Conservation (phyloP, 2,329 filamentous ascomycete genomes). For the Botrytis elliptica region DNA sequence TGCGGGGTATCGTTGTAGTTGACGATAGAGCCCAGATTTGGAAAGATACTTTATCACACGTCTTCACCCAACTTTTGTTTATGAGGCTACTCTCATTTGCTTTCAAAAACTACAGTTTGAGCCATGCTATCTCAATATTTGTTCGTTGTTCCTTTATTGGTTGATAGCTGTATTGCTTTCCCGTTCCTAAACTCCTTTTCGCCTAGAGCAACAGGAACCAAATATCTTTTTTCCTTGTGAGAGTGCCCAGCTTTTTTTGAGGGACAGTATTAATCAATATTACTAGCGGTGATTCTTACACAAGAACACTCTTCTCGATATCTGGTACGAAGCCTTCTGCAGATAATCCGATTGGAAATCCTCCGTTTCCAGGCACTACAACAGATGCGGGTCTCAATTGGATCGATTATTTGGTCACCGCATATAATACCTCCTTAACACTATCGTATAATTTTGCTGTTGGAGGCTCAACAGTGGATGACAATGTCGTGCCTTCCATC, state of each 20-base stretch:
- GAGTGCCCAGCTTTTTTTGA: not conserved
- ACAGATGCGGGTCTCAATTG: conserved; percentile 11
- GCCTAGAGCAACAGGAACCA: not conserved
- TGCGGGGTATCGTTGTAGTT: not conserved
- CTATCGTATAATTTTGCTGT: conserved; percentile 12
- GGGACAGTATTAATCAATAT: not conserved
- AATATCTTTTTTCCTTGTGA: conserved; percentile 10
- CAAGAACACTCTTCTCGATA: conserved; percentile 14
- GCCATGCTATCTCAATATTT: conserved; percentile 1
- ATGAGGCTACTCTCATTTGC: not conserved
- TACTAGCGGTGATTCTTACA: conserved; percentile 10
- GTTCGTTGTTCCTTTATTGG: not conserved
- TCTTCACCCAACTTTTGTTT: not conserved
- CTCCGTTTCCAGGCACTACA: conserved; percentile 7
- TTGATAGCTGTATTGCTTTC: not conserved
- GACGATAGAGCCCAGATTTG: not conserved
- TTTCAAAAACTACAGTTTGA: not conserved
- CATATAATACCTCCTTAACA: conserved; percentile 3
- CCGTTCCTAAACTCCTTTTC: not conserved
- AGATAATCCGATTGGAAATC: conserved; percentile 14
- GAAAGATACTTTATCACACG: not conserved
- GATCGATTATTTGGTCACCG: conserved; percentile 6
- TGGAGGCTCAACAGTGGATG: not conserved
- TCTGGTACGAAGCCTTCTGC: not conserved
- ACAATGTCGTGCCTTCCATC: not conserved